phyloP scores from a whole-genome alignment of 2,329 filamentous ascomycete species.

The Aspergillus tamarii region DNA sequence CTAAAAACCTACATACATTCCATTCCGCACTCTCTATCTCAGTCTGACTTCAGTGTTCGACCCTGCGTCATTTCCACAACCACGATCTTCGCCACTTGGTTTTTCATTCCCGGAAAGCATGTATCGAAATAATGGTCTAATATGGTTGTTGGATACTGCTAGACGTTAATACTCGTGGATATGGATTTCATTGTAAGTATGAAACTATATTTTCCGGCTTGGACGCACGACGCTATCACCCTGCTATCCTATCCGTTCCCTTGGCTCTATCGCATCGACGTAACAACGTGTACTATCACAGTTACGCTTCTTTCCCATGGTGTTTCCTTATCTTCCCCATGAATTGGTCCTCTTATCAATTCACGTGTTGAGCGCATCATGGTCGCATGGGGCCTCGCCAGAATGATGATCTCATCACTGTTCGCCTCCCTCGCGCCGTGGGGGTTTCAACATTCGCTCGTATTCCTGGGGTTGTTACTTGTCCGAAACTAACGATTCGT shows the following conservation, averaged over 20 bases:
- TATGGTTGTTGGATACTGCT: slow-evolving; percentile 28
- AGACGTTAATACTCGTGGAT: slow-evolving; percentile 31
- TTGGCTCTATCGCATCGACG: slow-evolving; percentile 2
- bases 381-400: slow-evolving; percentile 8
- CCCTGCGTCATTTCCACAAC: slow-evolving; percentile 25
- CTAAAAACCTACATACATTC: not conserved
- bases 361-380: not conserved
- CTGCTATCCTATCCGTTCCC: not conserved
- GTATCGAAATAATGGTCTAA: slow-evolving; percentile 38
- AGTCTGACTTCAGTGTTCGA: slow-evolving; percentile 12
- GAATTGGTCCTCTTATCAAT: not conserved
- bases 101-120: slow-evolving; percentile 31
- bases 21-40: slow-evolving; percentile 8
- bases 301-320: not conserved
- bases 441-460: not conserved
- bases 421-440: not conserved
- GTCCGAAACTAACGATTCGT: slow-evolving; percentile 5
- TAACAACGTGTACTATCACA: not conserved
- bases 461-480: not conserved
- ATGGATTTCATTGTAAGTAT: slow-evolving; percentile 52
- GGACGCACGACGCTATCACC: not conserved
- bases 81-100: slow-evolving; percentile 9
- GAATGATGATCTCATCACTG: slow-evolving; percentile 4
- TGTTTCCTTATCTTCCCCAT: not conserved
- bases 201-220: slow-evolving; percentile 8